Evolutionary conservation across 2,329 filamentous ascomycete genomes (phyloP), one percentile per base, ranked within the genome.

Genomic region (Microcyclospora tardicrescens): DNA sequence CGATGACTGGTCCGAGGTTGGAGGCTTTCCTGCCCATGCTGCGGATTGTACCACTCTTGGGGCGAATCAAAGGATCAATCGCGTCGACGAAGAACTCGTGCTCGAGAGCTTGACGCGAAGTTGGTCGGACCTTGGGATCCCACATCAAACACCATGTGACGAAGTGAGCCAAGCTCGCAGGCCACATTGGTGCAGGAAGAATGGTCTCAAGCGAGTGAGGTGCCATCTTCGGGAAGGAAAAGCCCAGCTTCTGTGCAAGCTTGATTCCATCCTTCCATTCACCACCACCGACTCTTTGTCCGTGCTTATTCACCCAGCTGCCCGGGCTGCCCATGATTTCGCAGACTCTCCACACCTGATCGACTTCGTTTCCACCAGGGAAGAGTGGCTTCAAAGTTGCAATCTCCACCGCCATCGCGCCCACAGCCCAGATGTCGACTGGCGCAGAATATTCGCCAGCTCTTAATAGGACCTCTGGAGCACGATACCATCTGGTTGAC

Each of bases 271-370:
- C 91, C 54, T 86, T 85, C 91, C 91, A 98, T 51, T 98, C 91
- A 54, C 91, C 91, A 56, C 91, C 91, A 39, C 91, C 91, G 19
- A 98, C 84, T 48, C 80, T 82, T 16, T 72, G 70, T 16, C 87
- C 87, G 5, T 83, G 71, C 63, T 95, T 95, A 69, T 84, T 94
- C 60, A 93, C 91, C 91, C 91, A 98, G 64, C 89, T 89, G 33
- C 91, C 91, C 2, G 91, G 91, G 65, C 89, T 96, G 36, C 91
- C 91, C 91, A 98, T 98, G 42, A 98, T 94, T 61, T 98, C 91
- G 58, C 91, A 98, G 0, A 98, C 84, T 50, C 91, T 80, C 91
- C 91, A 98, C 2, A 98, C 91, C 61, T 98, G 91, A 53, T 98
- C 91, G 1, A 98, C 91, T 66, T 98, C 91, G 58, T 98, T 98